Evolutionary conservation across 768 basidiomycete genomes (phyloP).

Genomic region (Mycena capillaripes): DNA sequence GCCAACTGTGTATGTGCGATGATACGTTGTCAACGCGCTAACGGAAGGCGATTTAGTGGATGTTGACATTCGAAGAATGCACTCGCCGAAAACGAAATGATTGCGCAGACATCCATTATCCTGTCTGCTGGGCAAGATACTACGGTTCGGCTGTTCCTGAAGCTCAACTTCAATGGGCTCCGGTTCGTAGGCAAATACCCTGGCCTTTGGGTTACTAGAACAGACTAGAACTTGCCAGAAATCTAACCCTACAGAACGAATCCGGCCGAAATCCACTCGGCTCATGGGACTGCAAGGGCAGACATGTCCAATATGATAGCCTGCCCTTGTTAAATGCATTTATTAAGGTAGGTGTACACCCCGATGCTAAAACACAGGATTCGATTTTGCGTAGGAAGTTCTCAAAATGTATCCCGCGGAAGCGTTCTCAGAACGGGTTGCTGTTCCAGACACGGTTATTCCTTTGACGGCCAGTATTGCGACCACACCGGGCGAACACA

Average conservation of each 20-base stretch:
- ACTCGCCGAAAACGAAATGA: neutral
- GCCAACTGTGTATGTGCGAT: neutral
- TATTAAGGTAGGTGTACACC: neutral
- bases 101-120: constrained; percentile 4
- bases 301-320: neutral
- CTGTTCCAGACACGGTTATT: neutral
- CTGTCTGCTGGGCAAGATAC: constrained; percentile 8
- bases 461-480: neutral
- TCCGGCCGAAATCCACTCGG: constrained; percentile 1
- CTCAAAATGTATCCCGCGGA: constrained; percentile 9
- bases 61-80: neutral
- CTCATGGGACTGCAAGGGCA: neutral
- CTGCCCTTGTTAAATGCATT: constrained; percentile 10
- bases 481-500: neutral
- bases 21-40: neutral
- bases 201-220: neutral
- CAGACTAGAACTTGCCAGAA: constrained; percentile 2
- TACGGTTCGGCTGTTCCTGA: neutral
- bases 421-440: neutral
- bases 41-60: neutral
- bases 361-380: neutral
- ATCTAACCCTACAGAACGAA: neutral
- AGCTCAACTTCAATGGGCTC: neutral
- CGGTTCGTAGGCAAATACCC: neutral
- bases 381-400: neutral